Conservation (phyloP, 1,284 basidiomycete species). For the Trametes sp. region DNA sequence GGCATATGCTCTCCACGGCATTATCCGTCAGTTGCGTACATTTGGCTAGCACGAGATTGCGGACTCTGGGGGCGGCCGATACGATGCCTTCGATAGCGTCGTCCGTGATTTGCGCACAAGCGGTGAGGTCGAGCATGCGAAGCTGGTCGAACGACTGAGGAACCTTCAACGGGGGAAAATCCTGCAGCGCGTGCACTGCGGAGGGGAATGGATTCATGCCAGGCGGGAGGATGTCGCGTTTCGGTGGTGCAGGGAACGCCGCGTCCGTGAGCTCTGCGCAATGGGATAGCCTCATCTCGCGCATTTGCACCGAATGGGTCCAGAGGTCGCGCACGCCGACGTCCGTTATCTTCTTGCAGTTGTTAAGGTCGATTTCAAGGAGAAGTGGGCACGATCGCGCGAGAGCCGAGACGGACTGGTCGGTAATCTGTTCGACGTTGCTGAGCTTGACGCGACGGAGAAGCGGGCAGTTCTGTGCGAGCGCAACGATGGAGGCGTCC, state of each 20-base stretch:
- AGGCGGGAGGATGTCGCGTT: slow-evolving; percentile 44
- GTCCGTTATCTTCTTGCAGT: slow-evolving; percentile 84
- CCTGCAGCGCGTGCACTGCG: slow-evolving; percentile 36
- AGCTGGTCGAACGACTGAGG: slow-evolving; percentile 78
- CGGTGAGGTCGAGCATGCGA: slow-evolving; percentile 90
- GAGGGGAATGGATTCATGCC: slow-evolving; percentile 57
- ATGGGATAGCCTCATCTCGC: slow-evolving; percentile 89
- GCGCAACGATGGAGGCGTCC: slow-evolving; percentile 78
- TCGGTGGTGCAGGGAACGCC: slow-evolving; percentile 82
- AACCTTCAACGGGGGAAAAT: slow-evolving; percentile 69
- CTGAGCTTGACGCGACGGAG: slow-evolving; percentile 91
- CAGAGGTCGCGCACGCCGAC: slow-evolving; percentile 85
- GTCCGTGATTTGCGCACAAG: slow-evolving; percentile 85
- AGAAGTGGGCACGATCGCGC: slow-evolving; percentile 87
- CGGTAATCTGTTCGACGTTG: slow-evolving; percentile 80
- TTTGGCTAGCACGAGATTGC: slow-evolving; percentile 93
- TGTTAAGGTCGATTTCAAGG: slow-evolving; percentile 93
- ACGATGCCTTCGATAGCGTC: slow-evolving; percentile 92
- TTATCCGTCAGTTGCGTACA: slow-evolving; percentile 88
- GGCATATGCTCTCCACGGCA: slow-evolving; percentile 85
- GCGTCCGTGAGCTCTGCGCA: slow-evolving; percentile 84
- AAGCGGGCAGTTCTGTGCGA: slow-evolving; percentile 79
- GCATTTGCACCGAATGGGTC: slow-evolving; percentile 81
- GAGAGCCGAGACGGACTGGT: slow-evolving; percentile 81
- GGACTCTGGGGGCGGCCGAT: slow-evolving; percentile 87